These are phyloP conservation scores for Emericellopsis atlantica DNA, from an alignment of 2,329 filamentous ascomycete species.

Conservation along the genomic window DNA sequence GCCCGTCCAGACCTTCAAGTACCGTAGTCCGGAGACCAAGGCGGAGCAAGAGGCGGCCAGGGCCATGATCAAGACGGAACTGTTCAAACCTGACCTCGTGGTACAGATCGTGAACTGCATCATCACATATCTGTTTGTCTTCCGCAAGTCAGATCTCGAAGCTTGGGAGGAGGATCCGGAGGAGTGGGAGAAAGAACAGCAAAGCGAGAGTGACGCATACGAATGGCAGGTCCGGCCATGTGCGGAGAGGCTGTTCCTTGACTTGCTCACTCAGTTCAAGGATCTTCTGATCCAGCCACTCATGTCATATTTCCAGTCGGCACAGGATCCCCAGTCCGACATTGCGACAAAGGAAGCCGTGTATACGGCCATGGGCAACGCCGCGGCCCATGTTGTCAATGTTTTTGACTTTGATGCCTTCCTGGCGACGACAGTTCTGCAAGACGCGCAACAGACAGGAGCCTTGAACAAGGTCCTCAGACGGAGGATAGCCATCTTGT, in stretches of 20 bases:
- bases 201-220: constrained; percentile 72
- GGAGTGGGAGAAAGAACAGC: constrained; percentile 87
- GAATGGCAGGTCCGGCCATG: constrained; percentile 89
- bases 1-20: constrained; percentile 72
- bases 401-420: constrained; percentile 77
- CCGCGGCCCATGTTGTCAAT: constrained; percentile 61
- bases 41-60: constrained; percentile 63
- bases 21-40: constrained; percentile 60
- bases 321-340: constrained; percentile 52
- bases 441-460: constrained; percentile 58
- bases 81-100: constrained; percentile 68
- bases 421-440: constrained; percentile 59
- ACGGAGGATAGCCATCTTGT: constrained; percentile 74
- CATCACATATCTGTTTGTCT: constrained; percentile 79
- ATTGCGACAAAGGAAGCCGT: constrained; percentile 85
- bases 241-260: constrained; percentile 85
- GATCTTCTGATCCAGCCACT: constrained; percentile 66
- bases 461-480: constrained; percentile 67
- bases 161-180: constrained; percentile 93
- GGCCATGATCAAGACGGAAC: constrained; percentile 54
- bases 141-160: constrained; percentile 71
- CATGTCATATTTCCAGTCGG: constrained; percentile 68
- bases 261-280: constrained; percentile 83
- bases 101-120: constrained; percentile 72
- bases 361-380: constrained; percentile 83